Evolutionary conservation across 208 protist genomes (phyloP).

Genomic region (Acanthamoeba sp.): DNA sequence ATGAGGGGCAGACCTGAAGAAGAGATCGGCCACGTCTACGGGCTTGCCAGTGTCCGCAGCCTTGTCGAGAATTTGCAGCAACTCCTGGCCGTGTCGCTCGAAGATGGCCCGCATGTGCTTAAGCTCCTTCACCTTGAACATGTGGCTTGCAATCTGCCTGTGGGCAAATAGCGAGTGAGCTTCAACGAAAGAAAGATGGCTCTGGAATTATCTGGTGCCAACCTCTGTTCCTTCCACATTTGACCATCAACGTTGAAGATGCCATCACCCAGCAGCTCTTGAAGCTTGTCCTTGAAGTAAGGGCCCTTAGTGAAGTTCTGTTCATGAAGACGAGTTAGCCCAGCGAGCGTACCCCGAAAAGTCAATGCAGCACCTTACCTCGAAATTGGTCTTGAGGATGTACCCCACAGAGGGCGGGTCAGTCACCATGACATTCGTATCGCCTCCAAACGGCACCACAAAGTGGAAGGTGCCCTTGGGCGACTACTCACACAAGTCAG

Average conservation of each 20-base stretch:
- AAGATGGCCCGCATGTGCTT: conserved; percentile 56
- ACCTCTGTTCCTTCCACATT: conserved; percentile 43
- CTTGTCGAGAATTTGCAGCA: not conserved
- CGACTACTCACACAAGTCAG: not conserved
- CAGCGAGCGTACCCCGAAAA: not conserved
- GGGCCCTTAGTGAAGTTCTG: conserved; percentile 45
- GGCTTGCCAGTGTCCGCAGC: not conserved
- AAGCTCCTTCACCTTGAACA: conserved; percentile 64
- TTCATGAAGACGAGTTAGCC: not conserved
- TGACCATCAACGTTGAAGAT: conserved; percentile 63
- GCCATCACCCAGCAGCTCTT: conserved; percentile 36
- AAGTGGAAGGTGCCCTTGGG: conserved; percentile 39
- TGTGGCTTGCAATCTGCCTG: conserved; percentile 54
- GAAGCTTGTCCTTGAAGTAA: conserved; percentile 35
- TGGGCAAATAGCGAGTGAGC: too few relatives aligned
- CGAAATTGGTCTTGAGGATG: conserved; percentile 51
- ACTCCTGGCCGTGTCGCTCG: not conserved
- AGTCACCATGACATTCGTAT: not conserved
- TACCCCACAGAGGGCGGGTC: conserved; percentile 33
- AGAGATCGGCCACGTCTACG: conserved; percentile 8
- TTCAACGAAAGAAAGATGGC: not conserved
- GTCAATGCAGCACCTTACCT: not conserved
- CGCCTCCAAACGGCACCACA: conserved; percentile 2
- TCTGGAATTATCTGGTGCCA: not conserved
- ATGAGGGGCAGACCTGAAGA: not conserved